Conservation (phyloP, 2,329 filamentous ascomycete species). For the Aspergillus sp. region DNA sequence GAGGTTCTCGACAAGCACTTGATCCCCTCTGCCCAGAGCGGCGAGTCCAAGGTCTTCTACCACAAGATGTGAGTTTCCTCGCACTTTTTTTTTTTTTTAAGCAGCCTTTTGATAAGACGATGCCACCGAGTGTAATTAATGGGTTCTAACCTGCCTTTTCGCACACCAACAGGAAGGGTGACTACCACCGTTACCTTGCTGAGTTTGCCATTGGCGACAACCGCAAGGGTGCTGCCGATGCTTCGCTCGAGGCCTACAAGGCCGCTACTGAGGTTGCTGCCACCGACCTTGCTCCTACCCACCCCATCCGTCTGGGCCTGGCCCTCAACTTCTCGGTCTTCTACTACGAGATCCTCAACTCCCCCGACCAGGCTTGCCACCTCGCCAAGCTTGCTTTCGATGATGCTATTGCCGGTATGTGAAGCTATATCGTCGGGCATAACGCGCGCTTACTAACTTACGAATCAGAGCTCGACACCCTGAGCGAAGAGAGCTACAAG, state of each 20-base stretch:
- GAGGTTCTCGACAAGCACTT: conserved; percentile 91
- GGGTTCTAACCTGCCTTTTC: conserved; percentile 17
- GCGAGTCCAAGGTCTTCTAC: conserved; percentile 99
- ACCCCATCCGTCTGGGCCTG: conserved; percentile 89
- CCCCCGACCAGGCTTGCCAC: conserved; percentile 96
- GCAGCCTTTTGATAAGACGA: not conserved
- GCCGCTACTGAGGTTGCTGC: conserved; percentile 85
- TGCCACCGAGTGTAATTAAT: conserved; percentile 12
- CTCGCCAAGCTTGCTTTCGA: conserved; percentile 95
- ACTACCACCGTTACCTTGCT: conserved; percentile 98
- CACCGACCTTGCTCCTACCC: conserved; percentile 84
- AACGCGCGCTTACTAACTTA: conserved; percentile 22
- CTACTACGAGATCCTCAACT: conserved; percentile 99
- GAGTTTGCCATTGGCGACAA: conserved; percentile 94
- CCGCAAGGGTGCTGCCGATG: conserved; percentile 91
- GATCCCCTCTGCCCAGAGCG: conserved; percentile 89
- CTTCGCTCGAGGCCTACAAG: conserved; percentile 97
- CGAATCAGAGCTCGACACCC: conserved; percentile 79
- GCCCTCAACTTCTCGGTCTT: conserved; percentile 97
- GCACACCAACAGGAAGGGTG: conserved; percentile 75
- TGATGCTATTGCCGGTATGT: conserved; percentile 84
- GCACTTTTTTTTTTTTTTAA: not conserved
- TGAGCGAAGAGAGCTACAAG: conserved; percentile 99
- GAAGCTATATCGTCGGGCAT: not conserved
- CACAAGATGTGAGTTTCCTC: conserved; percentile 82